Percentiles rank a stretch among this genome's conserved stretches.
Conservation (phyloP, 805 yeast genomes). For the Yarrowia yakushimensis region DNA sequence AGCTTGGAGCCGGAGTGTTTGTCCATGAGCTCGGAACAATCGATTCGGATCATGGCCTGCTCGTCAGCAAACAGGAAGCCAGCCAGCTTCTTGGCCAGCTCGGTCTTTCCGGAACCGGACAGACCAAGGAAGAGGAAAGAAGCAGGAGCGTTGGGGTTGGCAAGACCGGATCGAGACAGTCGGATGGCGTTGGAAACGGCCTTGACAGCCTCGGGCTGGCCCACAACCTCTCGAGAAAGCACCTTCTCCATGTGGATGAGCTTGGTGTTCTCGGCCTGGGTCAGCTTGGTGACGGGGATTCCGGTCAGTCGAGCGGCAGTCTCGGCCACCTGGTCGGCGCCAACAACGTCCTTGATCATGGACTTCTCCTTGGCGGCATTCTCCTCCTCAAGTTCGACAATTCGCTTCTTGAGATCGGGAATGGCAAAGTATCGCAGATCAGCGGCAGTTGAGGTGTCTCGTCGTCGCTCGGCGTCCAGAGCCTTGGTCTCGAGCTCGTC, state of each 20-base stretch:
- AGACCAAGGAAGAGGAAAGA: slow-evolving; percentile 92
- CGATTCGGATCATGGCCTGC: slow-evolving; percentile 94
- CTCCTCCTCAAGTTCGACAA: slow-evolving; percentile 69
- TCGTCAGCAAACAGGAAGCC: slow-evolving; percentile 95
- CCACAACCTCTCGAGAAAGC: slow-evolving; percentile 79
- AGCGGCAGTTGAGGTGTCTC: slow-evolving; percentile 90
- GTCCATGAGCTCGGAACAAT: slow-evolving; percentile 93
- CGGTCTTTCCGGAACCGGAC: slow-evolving; percentile 98
- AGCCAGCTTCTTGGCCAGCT: slow-evolving; percentile 93
- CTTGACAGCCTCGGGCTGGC: slow-evolving; percentile 92
- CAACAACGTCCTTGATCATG: slow-evolving; percentile 85
- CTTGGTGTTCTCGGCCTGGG: slow-evolving; percentile 92
- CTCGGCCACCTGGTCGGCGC: slow-evolving; percentile 89
- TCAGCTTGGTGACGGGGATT: slow-evolving; percentile 85
- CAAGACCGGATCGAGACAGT: slow-evolving; percentile 86
- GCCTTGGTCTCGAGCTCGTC: slow-evolving; percentile 94
- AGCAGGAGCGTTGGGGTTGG: slow-evolving; percentile 96
- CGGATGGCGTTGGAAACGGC: slow-evolving; percentile 96
- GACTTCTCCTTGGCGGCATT: slow-evolving; percentile 63
- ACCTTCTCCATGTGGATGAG: slow-evolving; percentile 92
- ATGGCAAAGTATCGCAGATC: slow-evolving; percentile 96
- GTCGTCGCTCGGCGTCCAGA: slow-evolving; percentile 93
- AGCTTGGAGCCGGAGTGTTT: slow-evolving; percentile 94
- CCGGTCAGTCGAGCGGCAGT: slow-evolving; percentile 96
- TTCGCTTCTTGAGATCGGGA: slow-evolving; percentile 80